Percentiles rank a stretch among this genome's conserved stretches.
These are phyloP conservation scores for Atkinsonella texensis DNA, from an alignment of 2,329 filamentous ascomycete species.

Conservation along the genomic window DNA sequence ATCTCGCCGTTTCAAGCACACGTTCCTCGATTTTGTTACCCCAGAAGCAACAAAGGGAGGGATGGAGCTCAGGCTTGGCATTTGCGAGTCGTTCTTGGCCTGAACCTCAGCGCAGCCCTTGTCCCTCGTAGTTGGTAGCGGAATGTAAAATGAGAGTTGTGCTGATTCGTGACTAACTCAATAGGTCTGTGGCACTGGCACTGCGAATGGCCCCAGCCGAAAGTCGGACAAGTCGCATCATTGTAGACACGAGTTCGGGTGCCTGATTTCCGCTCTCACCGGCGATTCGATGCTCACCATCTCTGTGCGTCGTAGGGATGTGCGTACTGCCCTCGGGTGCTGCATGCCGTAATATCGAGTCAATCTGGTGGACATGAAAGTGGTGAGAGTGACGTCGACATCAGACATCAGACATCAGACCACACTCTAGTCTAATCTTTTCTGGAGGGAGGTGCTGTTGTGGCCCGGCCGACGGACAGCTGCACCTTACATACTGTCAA, in stretches of 20 bases:
- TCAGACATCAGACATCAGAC: too few relatives aligned
- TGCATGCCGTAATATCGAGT: neutral
- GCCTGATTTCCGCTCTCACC: neutral
- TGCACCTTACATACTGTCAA: too few relatives aligned
- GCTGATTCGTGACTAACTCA: neutral
- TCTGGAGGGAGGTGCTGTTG: neutral
- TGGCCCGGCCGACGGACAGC: neutral
- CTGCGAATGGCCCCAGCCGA: too few relatives aligned
- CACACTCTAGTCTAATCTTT: too few relatives aligned
- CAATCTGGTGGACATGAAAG: neutral
- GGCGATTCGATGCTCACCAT: neutral
- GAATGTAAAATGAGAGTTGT: neutral
- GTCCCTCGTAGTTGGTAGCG: neutral
- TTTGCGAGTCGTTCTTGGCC: neutral
- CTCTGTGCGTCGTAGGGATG: neutral
- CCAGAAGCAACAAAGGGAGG: neutral
- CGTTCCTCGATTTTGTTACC: neutral
- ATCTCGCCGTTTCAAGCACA: neutral
- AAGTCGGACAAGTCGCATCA: neutral
- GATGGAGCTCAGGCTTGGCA: neutral
- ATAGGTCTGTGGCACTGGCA: too few relatives aligned
- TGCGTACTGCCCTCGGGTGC: neutral
- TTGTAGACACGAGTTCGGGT: neutral
- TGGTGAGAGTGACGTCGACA: too few relatives aligned
- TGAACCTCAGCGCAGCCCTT: neutral